A percentile compares a stretch with the other conserved stretches of the same genome.
phyloP scores from a whole-genome alignment of 148 eudicot genomes.

The Cornus kousa region DNA sequence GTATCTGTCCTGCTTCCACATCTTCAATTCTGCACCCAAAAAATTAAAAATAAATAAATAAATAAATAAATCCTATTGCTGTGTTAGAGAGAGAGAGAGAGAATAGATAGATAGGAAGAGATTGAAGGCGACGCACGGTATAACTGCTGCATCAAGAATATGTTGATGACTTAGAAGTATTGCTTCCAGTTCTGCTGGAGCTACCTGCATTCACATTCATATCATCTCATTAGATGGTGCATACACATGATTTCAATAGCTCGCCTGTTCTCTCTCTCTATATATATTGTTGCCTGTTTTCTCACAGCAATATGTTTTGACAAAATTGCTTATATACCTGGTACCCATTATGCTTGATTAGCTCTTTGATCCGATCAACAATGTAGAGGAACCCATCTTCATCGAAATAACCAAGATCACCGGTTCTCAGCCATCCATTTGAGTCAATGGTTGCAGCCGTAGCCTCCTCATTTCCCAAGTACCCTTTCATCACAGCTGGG shows the following conservation, averaged over 20 bases:
- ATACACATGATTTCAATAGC: background rate
- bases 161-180: constrained; percentile 40
- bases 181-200: constrained; percentile 59
- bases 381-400: constrained; percentile 41
- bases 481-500: constrained; percentile 44
- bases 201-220: constrained; percentile 35
- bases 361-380: constrained; percentile 52
- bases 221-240: background rate
- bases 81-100: background rate
- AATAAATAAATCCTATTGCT: too few relatives aligned
- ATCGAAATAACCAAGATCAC: constrained; percentile 52
- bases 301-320: background rate
- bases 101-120: background rate
- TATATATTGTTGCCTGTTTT: background rate
- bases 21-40: constrained; percentile 39
- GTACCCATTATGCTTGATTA: constrained; percentile 59
- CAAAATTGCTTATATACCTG: constrained; percentile 27
- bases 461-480: constrained; percentile 40
- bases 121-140: constrained; percentile 30
- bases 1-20: constrained; percentile 50
- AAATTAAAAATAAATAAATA: too few relatives aligned
- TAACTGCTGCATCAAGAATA: constrained; percentile 51
- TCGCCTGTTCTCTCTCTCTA: background rate
- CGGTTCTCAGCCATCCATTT: constrained; percentile 51
- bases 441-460: constrained; percentile 35